phyloP scores from a whole-genome alignment of 257 asterid species.

The Gentiana macrophylla region DNA sequence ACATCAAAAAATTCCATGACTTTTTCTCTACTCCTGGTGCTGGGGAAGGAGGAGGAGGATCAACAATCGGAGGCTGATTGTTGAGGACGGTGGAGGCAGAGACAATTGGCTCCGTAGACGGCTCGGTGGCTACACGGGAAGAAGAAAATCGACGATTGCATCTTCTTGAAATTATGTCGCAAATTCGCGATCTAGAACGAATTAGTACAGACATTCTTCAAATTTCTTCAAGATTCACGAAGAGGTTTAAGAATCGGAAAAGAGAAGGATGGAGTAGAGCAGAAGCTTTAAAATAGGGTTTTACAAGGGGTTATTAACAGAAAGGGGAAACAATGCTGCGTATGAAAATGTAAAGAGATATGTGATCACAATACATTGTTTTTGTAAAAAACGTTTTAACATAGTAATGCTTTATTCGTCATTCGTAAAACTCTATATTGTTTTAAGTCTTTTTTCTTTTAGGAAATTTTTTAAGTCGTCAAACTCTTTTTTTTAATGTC shows the following conservation, averaged over 20 bases:
- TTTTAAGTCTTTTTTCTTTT: background rate
- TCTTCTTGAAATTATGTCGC: conserved; percentile 19
- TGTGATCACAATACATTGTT: no score
- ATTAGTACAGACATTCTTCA: conserved; percentile 34
- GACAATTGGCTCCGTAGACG: conserved; percentile 34
- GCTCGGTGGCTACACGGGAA: conserved; percentile 20
- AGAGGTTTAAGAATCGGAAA: conserved; percentile 20
- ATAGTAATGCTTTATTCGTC: background rate
- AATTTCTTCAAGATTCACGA: background rate
- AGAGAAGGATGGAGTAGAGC: background rate
- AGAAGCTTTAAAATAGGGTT: conserved; percentile 9
- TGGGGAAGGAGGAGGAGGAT: conserved; percentile 23
- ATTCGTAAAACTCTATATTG: background rate
- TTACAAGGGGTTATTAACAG: conserved; percentile 7
- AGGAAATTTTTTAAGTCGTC: conserved; percentile 5
- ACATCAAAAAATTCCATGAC: conserved; percentile 51
- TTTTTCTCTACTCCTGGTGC: conserved; percentile 30
- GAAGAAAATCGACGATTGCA: conserved; percentile 23
- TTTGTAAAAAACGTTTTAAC: background rate
- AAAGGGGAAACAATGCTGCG: background rate
- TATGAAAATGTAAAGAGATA: no score
- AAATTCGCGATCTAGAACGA: conserved; percentile 34
- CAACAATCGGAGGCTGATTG: conserved; percentile 49
- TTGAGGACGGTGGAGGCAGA: conserved; percentile 38
- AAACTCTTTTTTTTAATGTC: background rate